Evolutionary conservation across 495 filamentous ascomycete genomes (phyloP).

Genomic region (Astrocystis sublimbata): DNA sequence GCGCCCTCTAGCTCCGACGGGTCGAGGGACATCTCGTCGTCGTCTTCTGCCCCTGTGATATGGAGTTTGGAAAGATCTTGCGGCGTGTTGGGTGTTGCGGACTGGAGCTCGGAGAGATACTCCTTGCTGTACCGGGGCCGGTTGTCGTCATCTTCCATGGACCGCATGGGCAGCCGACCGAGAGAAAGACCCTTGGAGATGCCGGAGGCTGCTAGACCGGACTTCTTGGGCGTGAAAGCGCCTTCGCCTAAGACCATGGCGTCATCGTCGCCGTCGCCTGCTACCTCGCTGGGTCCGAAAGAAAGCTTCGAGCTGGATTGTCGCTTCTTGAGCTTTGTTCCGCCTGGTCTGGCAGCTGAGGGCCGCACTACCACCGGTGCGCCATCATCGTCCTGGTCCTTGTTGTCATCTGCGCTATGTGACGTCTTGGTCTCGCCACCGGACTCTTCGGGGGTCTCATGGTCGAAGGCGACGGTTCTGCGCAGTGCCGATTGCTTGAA

Average conservation of each 20-base stretch:
- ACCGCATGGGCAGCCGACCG: slow-evolving; percentile 56
- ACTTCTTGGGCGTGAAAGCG: slow-evolving; percentile 68
- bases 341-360: slow-evolving; percentile 37
- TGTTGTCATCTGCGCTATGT: slow-evolving; percentile 33
- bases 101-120: slow-evolving; percentile 79
- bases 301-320: slow-evolving; percentile 70
- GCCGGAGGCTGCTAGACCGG: slow-evolving; percentile 64
- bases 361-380: slow-evolving; percentile 42
- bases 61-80: slow-evolving; percentile 50
- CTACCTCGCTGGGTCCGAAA: slow-evolving; percentile 64
- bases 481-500: slow-evolving; percentile 53
- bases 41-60: slow-evolving; percentile 42
- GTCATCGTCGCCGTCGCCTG: slow-evolving; percentile 51
- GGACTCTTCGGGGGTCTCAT: slow-evolving; percentile 19
- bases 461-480: slow-evolving; percentile 50
- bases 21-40: slow-evolving; percentile 55
- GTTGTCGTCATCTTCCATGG: slow-evolving; percentile 62
- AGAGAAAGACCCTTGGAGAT: slow-evolving; percentile 46
- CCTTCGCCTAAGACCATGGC: slow-evolving; percentile 49
- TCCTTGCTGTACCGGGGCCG: slow-evolving; percentile 84
- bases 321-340: slow-evolving; percentile 58
- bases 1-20: slow-evolving; percentile 58
- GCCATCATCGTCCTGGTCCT: slow-evolving; percentile 42
- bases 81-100: slow-evolving; percentile 77
- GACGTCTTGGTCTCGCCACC: slow-evolving; percentile 13